Percentiles rank a stretch among this genome's conserved stretches.
Conservation (phyloP, 306 rosid genomes). For the Trifolium dubium region DNA sequence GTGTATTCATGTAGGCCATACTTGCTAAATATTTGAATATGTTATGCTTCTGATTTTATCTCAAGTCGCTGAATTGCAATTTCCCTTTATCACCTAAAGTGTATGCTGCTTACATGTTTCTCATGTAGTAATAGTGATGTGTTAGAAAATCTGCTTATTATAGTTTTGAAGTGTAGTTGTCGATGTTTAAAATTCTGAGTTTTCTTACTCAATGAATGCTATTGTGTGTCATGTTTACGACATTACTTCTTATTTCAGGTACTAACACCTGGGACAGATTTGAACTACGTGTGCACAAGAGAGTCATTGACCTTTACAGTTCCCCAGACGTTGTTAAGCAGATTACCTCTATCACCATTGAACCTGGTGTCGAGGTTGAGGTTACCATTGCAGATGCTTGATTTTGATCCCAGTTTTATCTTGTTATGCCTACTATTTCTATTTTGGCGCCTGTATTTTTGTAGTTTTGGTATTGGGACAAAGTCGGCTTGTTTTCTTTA, state of each 20-base stretch:
- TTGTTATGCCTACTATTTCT: constrained; percentile 11
- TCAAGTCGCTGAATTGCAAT: neutral
- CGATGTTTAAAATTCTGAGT: neutral
- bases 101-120: neutral
- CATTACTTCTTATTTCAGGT: constrained; percentile 48
- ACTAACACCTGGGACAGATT: constrained; percentile 93
- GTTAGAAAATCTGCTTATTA: neutral
- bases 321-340: constrained; percentile 93
- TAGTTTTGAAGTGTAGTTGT: neutral
- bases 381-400: constrained; percentile 84
- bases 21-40: neutral
- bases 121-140: neutral
- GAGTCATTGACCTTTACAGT: constrained; percentile 91
- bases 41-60: neutral
- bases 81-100: neutral
- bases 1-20: neutral
- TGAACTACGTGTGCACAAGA: constrained; percentile 92
- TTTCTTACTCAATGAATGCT: neutral
- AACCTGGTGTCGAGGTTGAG: constrained; percentile 94
- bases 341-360: constrained; percentile 87
- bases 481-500: constrained; percentile 22
- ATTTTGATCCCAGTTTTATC: neutral
- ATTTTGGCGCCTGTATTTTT: neutral
- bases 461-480: constrained; percentile 27
- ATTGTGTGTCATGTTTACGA: neutral